Base-by-base conservation (phyloP, 768 basidiomycete genomes). In the Pholiota conissans region DNA sequence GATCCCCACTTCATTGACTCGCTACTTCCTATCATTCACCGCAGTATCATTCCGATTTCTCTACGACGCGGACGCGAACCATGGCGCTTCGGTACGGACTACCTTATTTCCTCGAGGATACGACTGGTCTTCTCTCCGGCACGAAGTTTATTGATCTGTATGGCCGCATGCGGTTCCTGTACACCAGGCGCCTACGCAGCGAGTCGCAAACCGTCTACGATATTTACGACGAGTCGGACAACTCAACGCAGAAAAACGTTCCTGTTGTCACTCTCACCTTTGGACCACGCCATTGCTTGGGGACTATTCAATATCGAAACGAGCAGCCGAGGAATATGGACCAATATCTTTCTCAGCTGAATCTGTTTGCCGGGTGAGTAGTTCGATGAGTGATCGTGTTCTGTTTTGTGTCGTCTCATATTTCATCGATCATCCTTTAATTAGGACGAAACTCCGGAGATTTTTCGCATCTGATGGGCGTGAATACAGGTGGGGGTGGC, bases 71-170 rank as follows among this genome's bases (percentile, higher is more conserved):
- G 30, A 32, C 7, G 7, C 13, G 18, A 16, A 35, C 26, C 5
- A 58, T 59, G 56, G 56, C 50, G 5, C 58, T 57, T 22, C 53
- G 57, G 55, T 84, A 82, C 58, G 83, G 81, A 55, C 73, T 87
- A 63, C 83, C 85, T 35, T 82, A 74, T 69, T 80, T 88, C 63
- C 81, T 90, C 56, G 84, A 87, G 65, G 87, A 89, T 72, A 81
- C 73, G 55, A 81, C 80, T 5, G 86, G 86, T 3, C 70, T 65
- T 32, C 69, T 85, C 34, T 71, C 73, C 11, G 83, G 79, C 32
- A 80, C 85, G 3, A 80, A 84, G 18, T 90, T 85, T 64, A 66
- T 79, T 49, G 89, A 90, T 70, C 74, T 87, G 61, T 75, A 89
- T 68, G 83, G 83, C 48, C 84, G 87, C 18, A 76, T 86, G 65